Evolutionary conservation across 306 rosid genomes (phyloP), one percentile per base, ranked within the genome.

Genomic region (Parietaria judaica): DNA sequence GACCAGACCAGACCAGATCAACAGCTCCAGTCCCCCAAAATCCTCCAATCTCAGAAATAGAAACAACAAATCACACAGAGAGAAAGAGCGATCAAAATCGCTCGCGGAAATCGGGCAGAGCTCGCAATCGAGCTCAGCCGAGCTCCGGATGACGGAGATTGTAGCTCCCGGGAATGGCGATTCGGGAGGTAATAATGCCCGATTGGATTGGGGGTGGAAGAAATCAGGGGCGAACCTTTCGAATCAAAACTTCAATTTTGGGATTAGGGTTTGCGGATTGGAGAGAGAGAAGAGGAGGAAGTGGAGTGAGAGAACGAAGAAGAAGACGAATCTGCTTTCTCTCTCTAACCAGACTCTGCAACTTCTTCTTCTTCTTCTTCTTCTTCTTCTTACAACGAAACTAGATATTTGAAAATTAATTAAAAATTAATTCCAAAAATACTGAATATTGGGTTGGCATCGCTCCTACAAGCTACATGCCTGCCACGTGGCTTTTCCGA

Each of bases 401-500:
- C 59, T 49, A 7, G 4, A 49, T 6, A 49, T n/a, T 3, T 6
- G 52, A 64, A 64, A 46, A 64, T 37, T 14, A 49, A 63, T 51
- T 8, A 63, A 63, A 35, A 34, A 63, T 48, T 35, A 51, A 46
- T 23, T 3, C n/a, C 0, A 36, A 61, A 44, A 48, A 47, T n/a
- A 64, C 15, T 37, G 0, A 37, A 72, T 60, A 36, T 63, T 71
- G 47, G 60, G 60, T 52, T 64, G 60, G 60, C 60, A 50, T 1
- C 9, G 36, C 50, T 15, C 38, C 16, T 17, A 41, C 7, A 7
- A 39, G 51, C 68, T 39, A 64, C 51, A 41, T 64, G 67, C 51
- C 16, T 34, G 60, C 34, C 60, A 70, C 68, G 74, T 70, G 74
- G 74, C 74, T 61, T 51, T 52, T 14, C 23, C 23, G 73, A 69